These are phyloP conservation scores for Cinnamomum chago DNA, from an alignment of 164 flowering plant species.

Conservation along the genomic window DNA sequence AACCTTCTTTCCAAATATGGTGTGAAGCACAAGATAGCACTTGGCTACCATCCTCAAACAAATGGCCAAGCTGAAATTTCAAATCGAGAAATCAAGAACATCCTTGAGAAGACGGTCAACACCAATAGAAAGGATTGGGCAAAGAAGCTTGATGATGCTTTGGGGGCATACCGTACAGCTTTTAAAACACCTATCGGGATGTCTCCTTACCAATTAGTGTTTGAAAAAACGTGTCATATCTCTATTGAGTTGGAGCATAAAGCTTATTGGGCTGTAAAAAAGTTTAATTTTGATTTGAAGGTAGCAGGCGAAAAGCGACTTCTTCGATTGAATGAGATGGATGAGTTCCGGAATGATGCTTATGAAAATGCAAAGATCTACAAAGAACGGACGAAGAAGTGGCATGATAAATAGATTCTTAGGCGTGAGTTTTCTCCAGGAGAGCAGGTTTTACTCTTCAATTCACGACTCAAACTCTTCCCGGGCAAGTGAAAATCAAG, in stretches of 20 bases:
- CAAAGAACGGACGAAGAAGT: too few relatives aligned
- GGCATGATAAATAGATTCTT: conserved; percentile 2
- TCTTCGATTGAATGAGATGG: conserved; percentile 10
- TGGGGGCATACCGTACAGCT: neutral
- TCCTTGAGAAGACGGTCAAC: too few relatives aligned
- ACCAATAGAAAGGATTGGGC: too few relatives aligned
- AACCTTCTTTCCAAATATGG: too few relatives aligned
- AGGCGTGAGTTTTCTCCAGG: neutral
- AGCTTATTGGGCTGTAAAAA: neutral
- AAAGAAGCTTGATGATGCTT: neutral
- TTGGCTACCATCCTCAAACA: too few relatives aligned
- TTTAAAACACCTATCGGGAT: too few relatives aligned
- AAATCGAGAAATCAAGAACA: too few relatives aligned
- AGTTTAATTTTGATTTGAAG: neutral
- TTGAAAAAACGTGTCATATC: conserved; percentile 7
- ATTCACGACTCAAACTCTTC: neutral
- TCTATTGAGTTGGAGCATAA: conserved; percentile 9
- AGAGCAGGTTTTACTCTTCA: neutral
- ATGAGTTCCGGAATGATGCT: conserved; percentile 6
- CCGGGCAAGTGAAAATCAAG: conserved; percentile 1
- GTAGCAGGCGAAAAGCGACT: conserved; percentile 1
- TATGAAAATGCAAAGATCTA: too few relatives aligned
- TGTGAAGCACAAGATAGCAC: neutral
- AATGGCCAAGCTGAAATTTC: too few relatives aligned
- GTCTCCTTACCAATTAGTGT: too few relatives aligned